A percentile compares a stretch with the other conserved stretches of the same genome.
These are phyloP conservation scores for Claviceps africana DNA, from an alignment of 2,329 filamentous ascomycete genomes.

Conservation along the genomic window DNA sequence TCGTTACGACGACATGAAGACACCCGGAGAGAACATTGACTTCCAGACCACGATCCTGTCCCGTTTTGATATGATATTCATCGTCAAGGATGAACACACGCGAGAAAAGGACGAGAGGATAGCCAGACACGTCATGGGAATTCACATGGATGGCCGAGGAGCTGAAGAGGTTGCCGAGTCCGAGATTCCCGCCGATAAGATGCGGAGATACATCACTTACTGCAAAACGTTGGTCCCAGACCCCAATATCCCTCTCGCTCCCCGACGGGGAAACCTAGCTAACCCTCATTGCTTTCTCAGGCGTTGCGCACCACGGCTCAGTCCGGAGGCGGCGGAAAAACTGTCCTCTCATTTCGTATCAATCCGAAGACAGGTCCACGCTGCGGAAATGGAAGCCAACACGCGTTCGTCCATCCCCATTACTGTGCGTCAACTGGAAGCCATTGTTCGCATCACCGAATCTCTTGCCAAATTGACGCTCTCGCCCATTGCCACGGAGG, in stretches of 20 bases:
- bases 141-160: conserved; percentile 84
- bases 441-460: conserved; percentile 93
- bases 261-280: conserved; percentile 10
- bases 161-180: conserved; percentile 71
- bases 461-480: conserved; percentile 84
- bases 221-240: conserved; percentile 64
- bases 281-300: conserved; percentile 27
- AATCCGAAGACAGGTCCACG: conserved; percentile 86
- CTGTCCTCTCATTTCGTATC: conserved; percentile 94
- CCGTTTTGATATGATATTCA: conserved; percentile 99
- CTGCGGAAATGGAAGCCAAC: conserved; percentile 79
- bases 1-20: conserved; percentile 95
- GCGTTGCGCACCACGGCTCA: conserved; percentile 83
- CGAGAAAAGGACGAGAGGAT: conserved; percentile 82
- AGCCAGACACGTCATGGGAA: conserved; percentile 91
- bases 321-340: conserved; percentile 83
- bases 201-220: conserved; percentile 94
- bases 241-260: conserved; percentile 38
- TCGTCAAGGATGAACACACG: conserved; percentile 90
- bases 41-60: conserved; percentile 98
- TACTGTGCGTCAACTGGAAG: conserved; percentile 91
- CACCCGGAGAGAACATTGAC: conserved; percentile 95
- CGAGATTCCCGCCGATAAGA: conserved; percentile 88
- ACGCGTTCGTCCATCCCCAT: conserved; percentile 89
- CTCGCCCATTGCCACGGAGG: conserved; percentile 72